Evolutionary conservation across 2,329 filamentous ascomycete species (phyloP).

Genomic region (Aspergillus floridensis): DNA sequence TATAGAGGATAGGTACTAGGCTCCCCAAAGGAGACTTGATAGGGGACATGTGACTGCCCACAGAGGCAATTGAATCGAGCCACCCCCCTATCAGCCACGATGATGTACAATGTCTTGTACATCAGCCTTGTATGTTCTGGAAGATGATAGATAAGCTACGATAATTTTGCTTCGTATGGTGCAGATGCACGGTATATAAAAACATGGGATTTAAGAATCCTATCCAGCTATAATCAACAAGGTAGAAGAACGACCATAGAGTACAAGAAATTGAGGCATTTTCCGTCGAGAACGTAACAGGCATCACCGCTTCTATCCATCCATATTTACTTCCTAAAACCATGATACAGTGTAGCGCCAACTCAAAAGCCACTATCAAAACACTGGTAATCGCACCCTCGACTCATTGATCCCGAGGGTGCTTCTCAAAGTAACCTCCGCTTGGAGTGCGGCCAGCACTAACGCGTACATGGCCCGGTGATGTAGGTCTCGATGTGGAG

Average conservation of each 20-base stretch:
- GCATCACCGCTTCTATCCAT: slow-evolving; percentile 17
- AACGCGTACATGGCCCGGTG: slow-evolving; percentile 48
- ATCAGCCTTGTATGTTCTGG: background rate
- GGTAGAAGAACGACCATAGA: background rate
- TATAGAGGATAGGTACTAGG: background rate
- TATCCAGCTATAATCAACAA: background rate
- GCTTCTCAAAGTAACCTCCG: slow-evolving; percentile 39
- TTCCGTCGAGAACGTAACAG: slow-evolving; percentile 2
- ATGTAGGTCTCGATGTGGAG: slow-evolving; percentile 54
- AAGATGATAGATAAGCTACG: background rate
- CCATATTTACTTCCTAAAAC: slow-evolving; percentile 19
- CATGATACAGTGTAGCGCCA: background rate
- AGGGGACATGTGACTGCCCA: background rate
- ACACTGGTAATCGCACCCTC: background rate
- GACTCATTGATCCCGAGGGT: slow-evolving; percentile 24
- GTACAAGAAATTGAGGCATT: slow-evolving; percentile 2
- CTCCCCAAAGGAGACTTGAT: background rate
- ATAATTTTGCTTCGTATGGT: background rate
- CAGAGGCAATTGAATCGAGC: background rate
- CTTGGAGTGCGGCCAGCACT: slow-evolving; percentile 39
- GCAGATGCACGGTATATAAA: background rate
- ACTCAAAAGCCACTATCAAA: background rate
- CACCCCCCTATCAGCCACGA: background rate
- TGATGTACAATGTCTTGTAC: background rate
- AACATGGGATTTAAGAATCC: background rate